A percentile compares a stretch with the other conserved stretches of the same genome.
Evolutionary conservation across 2,329 filamentous ascomycete species (phyloP).

Genomic region (Daldinia sp.): DNA sequence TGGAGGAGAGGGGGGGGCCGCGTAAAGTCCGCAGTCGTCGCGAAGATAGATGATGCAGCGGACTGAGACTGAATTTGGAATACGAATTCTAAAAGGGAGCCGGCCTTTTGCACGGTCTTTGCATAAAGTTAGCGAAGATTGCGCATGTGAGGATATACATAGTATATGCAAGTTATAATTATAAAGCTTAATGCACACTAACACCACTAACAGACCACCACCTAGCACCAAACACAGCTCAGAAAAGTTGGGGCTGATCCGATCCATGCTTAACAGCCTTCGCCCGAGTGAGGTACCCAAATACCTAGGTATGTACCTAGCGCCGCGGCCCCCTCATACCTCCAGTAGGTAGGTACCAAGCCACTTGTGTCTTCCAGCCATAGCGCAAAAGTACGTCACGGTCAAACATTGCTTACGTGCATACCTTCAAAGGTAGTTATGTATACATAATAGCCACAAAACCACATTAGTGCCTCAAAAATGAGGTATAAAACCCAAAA

Average conservation of each 20-base stretch:
- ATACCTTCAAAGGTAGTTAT: not conserved
- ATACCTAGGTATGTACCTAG: too few species aligned
- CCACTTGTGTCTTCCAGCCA: not conserved
- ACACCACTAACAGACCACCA: too few species aligned
- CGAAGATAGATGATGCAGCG: slow-evolving; percentile 29
- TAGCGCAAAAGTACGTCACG: not conserved
- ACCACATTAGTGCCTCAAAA: slow-evolving; percentile 11
- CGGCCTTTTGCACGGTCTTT: slow-evolving; percentile 18
- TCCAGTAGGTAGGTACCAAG: too few species aligned
- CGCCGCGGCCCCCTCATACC: not conserved
- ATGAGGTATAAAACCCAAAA: slow-evolving; percentile 25
- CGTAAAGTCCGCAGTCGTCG: slow-evolving; percentile 19
- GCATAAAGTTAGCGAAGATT: slow-evolving; percentile 9
- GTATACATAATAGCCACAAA: slow-evolving; percentile 5
- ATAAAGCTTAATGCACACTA: not conserved
- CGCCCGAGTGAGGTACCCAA: too few species aligned
- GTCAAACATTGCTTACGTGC: not conserved
- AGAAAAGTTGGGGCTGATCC: not conserved
- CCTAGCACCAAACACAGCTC: not conserved
- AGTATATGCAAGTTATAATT: slow-evolving; percentile 1
- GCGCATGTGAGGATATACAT: not conserved
- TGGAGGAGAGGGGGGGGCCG: slow-evolving; percentile 12
- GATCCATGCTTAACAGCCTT: not conserved
- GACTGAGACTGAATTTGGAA: slow-evolving; percentile 6
- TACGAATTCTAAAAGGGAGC: slow-evolving; percentile 21